Base-by-base conservation (phyloP, 1,284 basidiomycete species). In the Cutaneotrichosporon sp. region DNA sequence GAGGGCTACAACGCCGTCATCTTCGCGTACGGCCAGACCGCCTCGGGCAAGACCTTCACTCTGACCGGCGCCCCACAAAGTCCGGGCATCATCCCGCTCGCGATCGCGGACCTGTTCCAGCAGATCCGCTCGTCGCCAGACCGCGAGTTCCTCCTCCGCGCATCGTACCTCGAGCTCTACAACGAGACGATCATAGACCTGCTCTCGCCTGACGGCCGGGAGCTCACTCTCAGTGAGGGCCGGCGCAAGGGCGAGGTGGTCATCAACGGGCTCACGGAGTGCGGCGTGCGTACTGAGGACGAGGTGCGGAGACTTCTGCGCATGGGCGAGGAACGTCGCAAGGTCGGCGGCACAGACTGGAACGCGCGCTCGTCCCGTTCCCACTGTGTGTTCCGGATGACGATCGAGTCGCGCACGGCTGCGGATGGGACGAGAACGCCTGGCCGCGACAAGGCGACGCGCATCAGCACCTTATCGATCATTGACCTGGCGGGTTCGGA, bases 271-370 rank as follows among this genome's bases (percentile, higher is more conserved):
- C 67, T 80, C 62, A 80, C 78, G 1, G 78, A 80, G 67, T 71
- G 72, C 58, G 92, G 97, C 9, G 92, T 98, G 43, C 95, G 92
- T 18, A 90, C 89, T 65, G 83, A 95, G 47, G 90, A 90, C 67
- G 86, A 89, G 54, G 92, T 98, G 16, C 85, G 86, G 47, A 89
- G 91, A 60, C 88, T 98, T 4, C 82, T 99, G 57, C 84, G 86
- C 65, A 82, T 92, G 25, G 95, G 95, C 9, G 92, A 95, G 74
- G 87, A 88, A 1, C 91, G 94, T 71, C 82, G 95, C 45, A 85
- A 94, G 67, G 95, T 94, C 4, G 95, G 94, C 0, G 90, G 88
- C 67, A 99, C 95, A 14, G 95, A 99, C 76, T 99, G 94, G 92
- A 99, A 99, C 76, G 91, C 94, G 71, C 82, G 94, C 47, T 93